Evolutionary conservation across 2,329 filamentous ascomycete genomes (phyloP).

Genomic region (Pseudocercospora crystallina): DNA sequence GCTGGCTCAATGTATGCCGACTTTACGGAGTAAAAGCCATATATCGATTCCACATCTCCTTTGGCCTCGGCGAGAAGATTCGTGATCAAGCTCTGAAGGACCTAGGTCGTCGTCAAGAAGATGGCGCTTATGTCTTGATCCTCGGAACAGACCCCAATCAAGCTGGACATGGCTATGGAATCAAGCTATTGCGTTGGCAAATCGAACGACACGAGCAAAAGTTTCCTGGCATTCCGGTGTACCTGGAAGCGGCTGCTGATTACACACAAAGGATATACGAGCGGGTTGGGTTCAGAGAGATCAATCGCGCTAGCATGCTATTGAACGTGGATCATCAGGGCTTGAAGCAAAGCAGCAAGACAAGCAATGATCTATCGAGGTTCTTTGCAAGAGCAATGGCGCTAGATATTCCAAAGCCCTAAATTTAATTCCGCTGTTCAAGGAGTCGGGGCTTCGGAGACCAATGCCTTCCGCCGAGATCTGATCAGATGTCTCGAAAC

Average conservation of each 20-base stretch:
- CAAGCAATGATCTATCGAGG: no score
- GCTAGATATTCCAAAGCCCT: no score
- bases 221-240: constrained; percentile 1
- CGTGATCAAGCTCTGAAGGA: neutral
- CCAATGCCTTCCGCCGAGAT: no score
- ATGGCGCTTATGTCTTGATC: neutral
- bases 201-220: neutral
- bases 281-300: constrained; percentile 6
- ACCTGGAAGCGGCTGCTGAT: constrained; percentile 8
- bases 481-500: no score
- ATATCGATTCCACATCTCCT: neutral
- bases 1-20: no score
- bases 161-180: constrained; percentile 8
- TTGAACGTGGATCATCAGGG: no score
- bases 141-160: constrained; percentile 3
- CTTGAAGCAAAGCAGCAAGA: no score
- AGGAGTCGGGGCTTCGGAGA: no score
- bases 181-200: constrained; percentile 1
- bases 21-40: neutral
- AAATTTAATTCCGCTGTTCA: no score
- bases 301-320: neutral
- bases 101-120: neutral
- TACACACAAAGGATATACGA: constrained; percentile 9
- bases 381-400: no score
- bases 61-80: neutral